Base-by-base conservation (phyloP, 108 stramenopile genomes). In the Pseudonitzschia multistriata region DNA sequence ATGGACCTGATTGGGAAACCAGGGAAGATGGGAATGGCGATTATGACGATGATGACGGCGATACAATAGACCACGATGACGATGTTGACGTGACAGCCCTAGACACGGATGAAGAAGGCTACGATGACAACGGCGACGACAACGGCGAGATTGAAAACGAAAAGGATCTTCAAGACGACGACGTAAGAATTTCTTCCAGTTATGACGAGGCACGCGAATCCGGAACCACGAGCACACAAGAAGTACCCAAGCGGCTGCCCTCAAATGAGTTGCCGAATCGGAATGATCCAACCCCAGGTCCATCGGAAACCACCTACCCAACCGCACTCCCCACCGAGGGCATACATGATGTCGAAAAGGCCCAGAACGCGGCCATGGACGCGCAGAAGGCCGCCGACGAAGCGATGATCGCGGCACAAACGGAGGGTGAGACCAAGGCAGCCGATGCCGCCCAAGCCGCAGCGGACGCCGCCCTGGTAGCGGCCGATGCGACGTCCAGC, bases 401-500 rank as follows among this genome's bases (percentile, higher is more conserved):
- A 35, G 85, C 85, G 14, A 73, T 76, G 52, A 62, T 67, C 31
- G 72, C 70, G 13, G 77, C 72, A 10, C 61, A 76, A 6, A 64
- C 74, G 6, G 83, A 80, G 24, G 71, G 66, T 3, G 71, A 72
- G 27, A 65, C 42, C 27, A 71, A 77, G 48, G 81, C 81, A 2
- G 84, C 80, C 1, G 72, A 76, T 33, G 77, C 77, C 5, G 78
- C 74, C 29, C 54, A 65, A 55, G 72, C 56, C 6, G 78, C 82
- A 11, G 83, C 83, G 14, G 48, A 66, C 28, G 83, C 83, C 5
- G 92, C 89, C 15, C 74, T 85, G 52, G 88, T 85, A 49, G 92
- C 92, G 34, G 85, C 88, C 10, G 83, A 88, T 52, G 86, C 88
- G 29, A 85, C 88, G 7, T 74, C 79, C 15, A 79, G 79, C 40